Conservation (phyloP, 768 basidiomycete genomes). For the Mycena rosella region DNA sequence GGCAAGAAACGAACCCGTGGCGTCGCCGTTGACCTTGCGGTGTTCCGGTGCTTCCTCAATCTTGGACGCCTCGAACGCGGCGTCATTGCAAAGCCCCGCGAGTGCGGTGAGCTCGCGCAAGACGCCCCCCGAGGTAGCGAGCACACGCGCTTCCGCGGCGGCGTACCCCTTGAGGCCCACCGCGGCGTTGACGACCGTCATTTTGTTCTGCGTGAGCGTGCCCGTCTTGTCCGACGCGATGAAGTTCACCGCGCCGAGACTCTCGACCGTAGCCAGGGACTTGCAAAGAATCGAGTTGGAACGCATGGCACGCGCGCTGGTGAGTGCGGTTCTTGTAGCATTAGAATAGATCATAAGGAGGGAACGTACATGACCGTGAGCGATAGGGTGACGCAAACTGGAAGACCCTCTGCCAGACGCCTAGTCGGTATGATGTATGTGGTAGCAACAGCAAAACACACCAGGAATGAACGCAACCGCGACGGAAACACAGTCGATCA, state of each 20-base stretch:
- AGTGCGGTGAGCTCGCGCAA: conserved; percentile 53
- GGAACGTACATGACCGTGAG: conserved; percentile 49
- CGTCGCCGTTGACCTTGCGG: conserved; percentile 61
- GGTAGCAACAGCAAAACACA: not conserved
- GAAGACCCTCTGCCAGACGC: conserved; percentile 58
- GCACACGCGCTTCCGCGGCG: conserved; percentile 32
- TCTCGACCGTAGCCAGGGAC: conserved; percentile 75
- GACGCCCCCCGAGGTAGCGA: conserved; percentile 28
- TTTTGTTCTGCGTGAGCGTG: conserved; percentile 70
- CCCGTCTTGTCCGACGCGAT: conserved; percentile 71
- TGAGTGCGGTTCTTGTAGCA: not conserved
- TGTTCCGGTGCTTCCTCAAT: conserved; percentile 42
- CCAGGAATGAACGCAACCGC: conserved; percentile 50
- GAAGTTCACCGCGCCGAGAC: conserved; percentile 71
- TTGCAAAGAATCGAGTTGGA: conserved; percentile 67
- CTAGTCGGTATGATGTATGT: not conserved
- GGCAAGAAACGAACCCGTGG: conserved; percentile 61
- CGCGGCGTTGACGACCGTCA: conserved; percentile 66
- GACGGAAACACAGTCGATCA: conserved; percentile 71
- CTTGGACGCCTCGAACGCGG: conserved; percentile 52
- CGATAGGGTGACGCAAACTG: conserved; percentile 67
- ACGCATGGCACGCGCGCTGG: conserved; percentile 57
- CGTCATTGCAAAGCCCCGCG: conserved; percentile 66
- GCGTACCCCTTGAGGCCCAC: conserved; percentile 50
- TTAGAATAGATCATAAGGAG: not conserved